Evolutionary conservation across 2,329 filamentous ascomycete genomes (phyloP), one percentile per base, ranked within the genome.

Genomic region (Ophiostoma ulmi): DNA sequence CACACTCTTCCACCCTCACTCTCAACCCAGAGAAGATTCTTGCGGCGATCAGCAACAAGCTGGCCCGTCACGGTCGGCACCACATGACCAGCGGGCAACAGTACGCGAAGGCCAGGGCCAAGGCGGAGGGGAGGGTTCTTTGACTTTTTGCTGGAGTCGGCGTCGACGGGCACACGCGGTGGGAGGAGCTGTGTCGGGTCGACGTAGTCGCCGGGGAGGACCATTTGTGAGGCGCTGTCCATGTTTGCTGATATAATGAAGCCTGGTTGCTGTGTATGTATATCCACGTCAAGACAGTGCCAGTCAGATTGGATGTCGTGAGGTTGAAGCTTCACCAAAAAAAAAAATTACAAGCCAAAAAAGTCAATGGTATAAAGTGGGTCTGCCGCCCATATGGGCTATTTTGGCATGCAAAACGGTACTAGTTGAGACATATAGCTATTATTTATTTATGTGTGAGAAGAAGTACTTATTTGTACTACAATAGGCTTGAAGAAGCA

Each of bases 181-280:
- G 73, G 70, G 52, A 75, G 70, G 26, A 74, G 66, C 17, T 48
- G 68, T 31, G 70, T 38, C 20, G 74, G 71, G 72, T 92, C 87
- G 65, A 97, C 85, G 41, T 82, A 77, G 75, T 97, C 93, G 74
- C 95, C 94, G 0, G 95, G 95, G 7, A 98, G 87, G 73, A 97
- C 87, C 48, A 69, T 67, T 17, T 48, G 65, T 31, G 65, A 5
- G n/a, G 65, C 11, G 17, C 35, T 65, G 63, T 65, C 63, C 63
- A 65, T 65, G 20, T 11, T 39, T 22, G n/a, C 36, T 36, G 6
- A 14, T 58, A 17, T 26, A 17, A 13, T 22, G 22, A 58, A 10
- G n/a, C n/a, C n/a, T 58, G 20, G 52, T n/a, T 58, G 52, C 55
- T 31, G 55, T 22, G 55, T 22, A 58, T 31, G 55, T 31, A 11